Conservation (phyloP, 768 basidiomycete genomes). For the Dentipellis sp. region DNA sequence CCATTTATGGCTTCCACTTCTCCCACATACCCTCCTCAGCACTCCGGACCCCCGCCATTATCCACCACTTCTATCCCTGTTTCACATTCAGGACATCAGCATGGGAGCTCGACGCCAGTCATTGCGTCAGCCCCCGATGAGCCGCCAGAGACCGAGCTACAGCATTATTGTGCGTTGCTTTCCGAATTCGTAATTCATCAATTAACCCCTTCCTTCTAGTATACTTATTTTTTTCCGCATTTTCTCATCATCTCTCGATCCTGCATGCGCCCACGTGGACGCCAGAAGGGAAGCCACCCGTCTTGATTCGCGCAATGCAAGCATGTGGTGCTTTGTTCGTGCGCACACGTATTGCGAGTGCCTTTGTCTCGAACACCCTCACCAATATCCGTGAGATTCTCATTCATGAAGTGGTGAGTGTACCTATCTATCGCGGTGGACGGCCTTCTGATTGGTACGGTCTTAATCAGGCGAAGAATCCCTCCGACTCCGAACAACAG, state of each 20-base stretch:
- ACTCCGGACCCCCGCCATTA: no score
- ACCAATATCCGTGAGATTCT: constrained; percentile 34
- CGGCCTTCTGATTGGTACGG: background rate
- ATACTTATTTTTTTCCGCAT: constrained; percentile 42
- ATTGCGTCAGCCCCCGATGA: background rate
- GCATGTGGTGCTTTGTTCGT: constrained; percentile 47
- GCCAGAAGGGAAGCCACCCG: constrained; percentile 33
- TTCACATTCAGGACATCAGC: no score
- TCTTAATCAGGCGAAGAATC: constrained; percentile 8
- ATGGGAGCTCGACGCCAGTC: no score
- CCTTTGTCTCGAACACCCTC: constrained; percentile 35
- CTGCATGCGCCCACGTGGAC: constrained; percentile 43
- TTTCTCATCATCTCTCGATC: constrained; percentile 39
- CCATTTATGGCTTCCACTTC: background rate
- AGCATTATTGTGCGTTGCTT: constrained; percentile 37
- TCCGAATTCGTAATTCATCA: constrained; percentile 6
- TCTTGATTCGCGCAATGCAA: constrained; percentile 41
- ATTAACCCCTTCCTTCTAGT: constrained; percentile 19
- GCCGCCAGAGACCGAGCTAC: constrained; percentile 21
- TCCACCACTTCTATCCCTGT: no score
- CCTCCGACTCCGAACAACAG: constrained; percentile 7
- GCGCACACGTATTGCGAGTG: constrained; percentile 31
- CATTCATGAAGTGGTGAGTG: constrained; percentile 39
- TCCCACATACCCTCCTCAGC: no score
- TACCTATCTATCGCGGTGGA: background rate